Percentiles rank a stretch among this genome's conserved stretches.
phyloP scores from a whole-genome alignment of 192 early-diverging fungal genomes.

The Backusella macrospora region DNA sequence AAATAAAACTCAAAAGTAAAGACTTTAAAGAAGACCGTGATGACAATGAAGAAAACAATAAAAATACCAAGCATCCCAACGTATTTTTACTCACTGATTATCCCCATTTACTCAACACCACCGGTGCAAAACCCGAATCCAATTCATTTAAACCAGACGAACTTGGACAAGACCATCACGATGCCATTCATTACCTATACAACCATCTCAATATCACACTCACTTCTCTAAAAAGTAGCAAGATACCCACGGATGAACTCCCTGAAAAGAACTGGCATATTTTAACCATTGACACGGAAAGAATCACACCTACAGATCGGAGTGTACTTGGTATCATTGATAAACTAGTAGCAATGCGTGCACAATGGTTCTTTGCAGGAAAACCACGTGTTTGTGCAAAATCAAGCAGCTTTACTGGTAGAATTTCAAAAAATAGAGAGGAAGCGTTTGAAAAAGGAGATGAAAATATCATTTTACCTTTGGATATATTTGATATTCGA shows the following conservation, averaged over 20 bases:
- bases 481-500: constrained; percentile 23
- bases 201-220: constrained; percentile 35
- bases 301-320: not conserved
- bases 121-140: constrained; percentile 34
- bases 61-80: constrained; percentile 12
- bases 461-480: constrained; percentile 16
- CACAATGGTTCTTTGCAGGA: constrained; percentile 43
- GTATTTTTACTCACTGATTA: constrained; percentile 47
- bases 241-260: constrained; percentile 25
- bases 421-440: constrained; percentile 31
- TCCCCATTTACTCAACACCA: constrained; percentile 37
- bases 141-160: constrained; percentile 35
- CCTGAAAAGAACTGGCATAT: constrained; percentile 36
- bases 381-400: constrained; percentile 34
- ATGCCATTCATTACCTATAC: constrained; percentile 34
- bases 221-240: constrained; percentile 10
- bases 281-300: not conserved
- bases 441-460: constrained; percentile 19
- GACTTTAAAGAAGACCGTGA: not conserved
- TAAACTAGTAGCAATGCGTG: constrained; percentile 42
- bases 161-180: constrained; percentile 36
- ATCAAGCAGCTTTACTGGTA: constrained; percentile 35
- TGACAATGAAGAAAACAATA: not conserved
- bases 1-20: not conserved
- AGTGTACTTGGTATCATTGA: constrained; percentile 42